Evolutionary conservation across 495 filamentous ascomycete species (phyloP).

Genomic region (Penicillium silybi): DNA sequence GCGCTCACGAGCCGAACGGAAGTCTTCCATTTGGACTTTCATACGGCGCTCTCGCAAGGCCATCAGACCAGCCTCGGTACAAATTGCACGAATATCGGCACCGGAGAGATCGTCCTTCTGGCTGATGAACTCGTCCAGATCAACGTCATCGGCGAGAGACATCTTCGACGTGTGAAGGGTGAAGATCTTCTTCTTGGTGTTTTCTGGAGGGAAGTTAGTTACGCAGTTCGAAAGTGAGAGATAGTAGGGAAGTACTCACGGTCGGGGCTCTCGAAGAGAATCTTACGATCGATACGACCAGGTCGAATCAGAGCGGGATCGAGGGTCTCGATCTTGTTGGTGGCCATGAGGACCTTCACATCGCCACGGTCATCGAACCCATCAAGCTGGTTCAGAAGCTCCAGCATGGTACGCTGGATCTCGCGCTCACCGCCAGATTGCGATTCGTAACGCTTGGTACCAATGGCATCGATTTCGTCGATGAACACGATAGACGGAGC

Average conservation of each 20-base stretch:
- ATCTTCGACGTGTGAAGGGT: slow-evolving; percentile 99
- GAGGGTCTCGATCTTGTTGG: slow-evolving; percentile 98
- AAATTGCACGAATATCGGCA: slow-evolving; percentile 98
- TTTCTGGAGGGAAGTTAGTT: slow-evolving; percentile 57
- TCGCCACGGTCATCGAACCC: slow-evolving; percentile 98
- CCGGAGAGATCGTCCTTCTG: slow-evolving; percentile 98
- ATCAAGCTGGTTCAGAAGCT: slow-evolving; percentile 96
- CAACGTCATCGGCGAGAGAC: slow-evolving; percentile 91
- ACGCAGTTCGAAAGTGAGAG: background rate
- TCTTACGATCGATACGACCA: slow-evolving; percentile 98
- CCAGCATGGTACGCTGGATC: slow-evolving; percentile 97
- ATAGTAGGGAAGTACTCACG: slow-evolving; percentile 48
- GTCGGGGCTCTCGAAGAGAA: slow-evolving; percentile 98
- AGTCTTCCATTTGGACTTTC: slow-evolving; percentile 99
- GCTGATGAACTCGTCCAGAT: slow-evolving; percentile 96
- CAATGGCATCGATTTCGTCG: slow-evolving; percentile 98
- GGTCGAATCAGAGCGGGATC: slow-evolving; percentile 96
- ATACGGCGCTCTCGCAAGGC: slow-evolving; percentile 93
- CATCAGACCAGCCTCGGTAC: slow-evolving; percentile 94
- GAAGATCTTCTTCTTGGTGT: slow-evolving; percentile 99
- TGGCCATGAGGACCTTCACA: slow-evolving; percentile 99
- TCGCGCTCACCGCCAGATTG: slow-evolving; percentile 96
- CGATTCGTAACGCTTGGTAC: slow-evolving; percentile 97
- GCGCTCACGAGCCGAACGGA: slow-evolving; percentile 84
- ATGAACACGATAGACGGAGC: slow-evolving; percentile 98